Conservation (phyloP, 2,329 filamentous ascomycete genomes). For the Bertia moriformis region DNA sequence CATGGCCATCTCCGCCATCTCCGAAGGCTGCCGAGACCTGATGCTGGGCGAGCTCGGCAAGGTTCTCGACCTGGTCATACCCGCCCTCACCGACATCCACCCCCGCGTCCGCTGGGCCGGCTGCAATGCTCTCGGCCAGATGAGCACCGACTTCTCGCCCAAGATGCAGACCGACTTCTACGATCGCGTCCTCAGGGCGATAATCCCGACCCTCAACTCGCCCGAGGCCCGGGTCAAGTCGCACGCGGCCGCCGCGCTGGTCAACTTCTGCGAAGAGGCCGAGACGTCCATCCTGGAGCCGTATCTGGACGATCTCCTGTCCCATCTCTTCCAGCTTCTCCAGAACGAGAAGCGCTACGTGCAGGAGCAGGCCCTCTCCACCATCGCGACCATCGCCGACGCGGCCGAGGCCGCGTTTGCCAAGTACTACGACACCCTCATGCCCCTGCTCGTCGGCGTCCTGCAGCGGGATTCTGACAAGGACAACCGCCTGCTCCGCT, state of each 20-base stretch:
- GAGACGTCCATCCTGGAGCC: constrained; percentile 88
- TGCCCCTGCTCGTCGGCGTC: constrained; percentile 86
- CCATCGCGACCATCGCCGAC: constrained; percentile 97
- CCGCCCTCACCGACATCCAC: constrained; percentile 75
- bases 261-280: constrained; percentile 98
- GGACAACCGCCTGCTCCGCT: constrained; percentile 76
- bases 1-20: constrained; percentile 98
- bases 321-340: constrained; percentile 72
- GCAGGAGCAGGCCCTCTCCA: constrained; percentile 92
- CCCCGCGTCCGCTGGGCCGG: constrained; percentile 92
- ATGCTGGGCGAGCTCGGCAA: constrained; percentile 93
- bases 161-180: constrained; percentile 97
- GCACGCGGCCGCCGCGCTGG: constrained; percentile 89
- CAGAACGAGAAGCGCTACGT: constrained; percentile 90
- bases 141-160: constrained; percentile 97
- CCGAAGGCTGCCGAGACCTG: constrained; percentile 85
- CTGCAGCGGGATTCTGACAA: constrained; percentile 81
- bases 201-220: constrained; percentile 82
- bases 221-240: constrained; percentile 89
- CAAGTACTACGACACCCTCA: constrained; percentile 89
- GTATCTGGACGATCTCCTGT: constrained; percentile 78
- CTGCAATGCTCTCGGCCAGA: constrained; percentile 96
- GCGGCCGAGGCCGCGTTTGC: constrained; percentile 88
- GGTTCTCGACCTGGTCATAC: constrained; percentile 86
- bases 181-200: constrained; percentile 70